phyloP scores from a whole-genome alignment of 768 basidiomycete species.

The Russula vinacea region DNA sequence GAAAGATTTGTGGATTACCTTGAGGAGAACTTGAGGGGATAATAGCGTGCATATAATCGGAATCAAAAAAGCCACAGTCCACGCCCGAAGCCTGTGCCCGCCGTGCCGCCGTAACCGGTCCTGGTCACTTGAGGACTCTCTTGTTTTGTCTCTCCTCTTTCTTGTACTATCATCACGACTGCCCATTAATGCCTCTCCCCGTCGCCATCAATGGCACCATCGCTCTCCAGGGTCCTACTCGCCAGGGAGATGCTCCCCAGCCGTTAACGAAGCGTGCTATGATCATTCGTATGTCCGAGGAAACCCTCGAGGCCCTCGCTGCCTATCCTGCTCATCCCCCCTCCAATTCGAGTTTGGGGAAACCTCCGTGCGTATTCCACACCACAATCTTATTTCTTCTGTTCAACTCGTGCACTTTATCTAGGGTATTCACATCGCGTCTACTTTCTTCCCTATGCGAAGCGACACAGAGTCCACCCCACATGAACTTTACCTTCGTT shows the following conservation, averaged over 20 bases:
- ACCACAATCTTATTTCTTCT: neutral
- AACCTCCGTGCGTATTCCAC: constrained; percentile 47
- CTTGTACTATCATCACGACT: constrained; percentile 15
- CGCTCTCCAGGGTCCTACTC: constrained; percentile 55
- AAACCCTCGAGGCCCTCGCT: constrained; percentile 67
- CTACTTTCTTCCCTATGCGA: constrained; percentile 59
- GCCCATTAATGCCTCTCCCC: constrained; percentile 61
- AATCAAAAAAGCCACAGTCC: neutral
- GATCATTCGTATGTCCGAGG: constrained; percentile 70
- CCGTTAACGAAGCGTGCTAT: constrained; percentile 69
- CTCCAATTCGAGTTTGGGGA: constrained; percentile 64
- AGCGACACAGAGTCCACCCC: constrained; percentile 50
- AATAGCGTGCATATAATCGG: neutral
- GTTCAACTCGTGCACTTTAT: neutral
- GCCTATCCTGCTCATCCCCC: constrained; percentile 43
- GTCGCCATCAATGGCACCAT: constrained; percentile 43
- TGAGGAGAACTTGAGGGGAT: constrained; percentile 59
- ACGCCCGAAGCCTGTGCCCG: neutral
- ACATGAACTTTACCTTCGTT: constrained; percentile 73
- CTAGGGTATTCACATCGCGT: constrained; percentile 56
- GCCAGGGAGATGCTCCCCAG: constrained; percentile 53
- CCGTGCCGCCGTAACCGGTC: constrained; percentile 4
- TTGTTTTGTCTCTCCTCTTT: neutral
- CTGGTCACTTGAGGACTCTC: neutral
- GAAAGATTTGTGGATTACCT: constrained; percentile 67